These are phyloP conservation scores for Sonneratia alba DNA, from an alignment of 345 rosid genomes.

Conservation along the genomic window DNA sequence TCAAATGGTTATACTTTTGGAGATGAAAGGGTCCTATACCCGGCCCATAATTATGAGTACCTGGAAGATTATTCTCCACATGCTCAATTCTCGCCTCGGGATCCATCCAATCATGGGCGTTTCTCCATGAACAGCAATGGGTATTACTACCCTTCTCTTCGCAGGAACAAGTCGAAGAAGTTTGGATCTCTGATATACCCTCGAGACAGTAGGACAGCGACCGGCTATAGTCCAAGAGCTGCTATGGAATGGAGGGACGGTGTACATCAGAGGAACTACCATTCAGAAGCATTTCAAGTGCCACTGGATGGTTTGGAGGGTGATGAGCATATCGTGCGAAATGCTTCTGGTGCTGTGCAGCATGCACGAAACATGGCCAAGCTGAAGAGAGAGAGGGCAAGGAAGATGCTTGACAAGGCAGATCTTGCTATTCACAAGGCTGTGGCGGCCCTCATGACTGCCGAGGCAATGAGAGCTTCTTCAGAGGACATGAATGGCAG, in stretches of 20 bases:
- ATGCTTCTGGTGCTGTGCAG: conserved; percentile 71
- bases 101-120: conserved; percentile 21
- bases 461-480: conserved; percentile 70
- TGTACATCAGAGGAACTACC: conserved; percentile 20
- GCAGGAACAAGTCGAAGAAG: conserved; percentile 33
- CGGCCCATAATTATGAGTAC: conserved; percentile 42
- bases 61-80: conserved; percentile 46
- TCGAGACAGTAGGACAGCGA: not conserved
- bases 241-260: conserved; percentile 40
- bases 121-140: conserved; percentile 34
- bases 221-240: conserved; percentile 23
- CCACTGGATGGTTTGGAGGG: conserved; percentile 43
- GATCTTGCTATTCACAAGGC: conserved; percentile 90
- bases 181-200: conserved; percentile 9
- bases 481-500: conserved; percentile 33
- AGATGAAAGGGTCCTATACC: conserved; percentile 50
- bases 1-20: conserved; percentile 51
- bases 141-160: conserved; percentile 35
- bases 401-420: conserved; percentile 64
- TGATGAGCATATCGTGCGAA: conserved; percentile 60
- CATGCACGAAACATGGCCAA: conserved; percentile 58
- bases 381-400: conserved; percentile 73
- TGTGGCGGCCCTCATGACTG: conserved; percentile 72
- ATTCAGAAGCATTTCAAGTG: conserved; percentile 26
- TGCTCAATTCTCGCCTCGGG: conserved; percentile 43